Percentiles rank a stretch among this genome's conserved stretches.
phyloP scores from a whole-genome alignment of 176 grass and related monocot genomes.

The maize (Zea mays) region Zm-B73-REFERENCE-NAM-5.0 NC_050104.1:11368501-11369000 shows the following conservation, averaged over 20 bases:
- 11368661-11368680: constrained; percentile 6
- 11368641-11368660: not conserved
- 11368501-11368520: too few species aligned
- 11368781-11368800: not conserved
- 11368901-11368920: constrained; percentile 79
- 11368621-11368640: too few species aligned
- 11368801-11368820: constrained; percentile 85
- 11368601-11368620: too few species aligned
- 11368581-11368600: too few species aligned
- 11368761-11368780: not conserved
- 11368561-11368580: too few species aligned
- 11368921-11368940: constrained; percentile 19
- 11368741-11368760: not conserved
- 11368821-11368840: constrained; percentile 79
- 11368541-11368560: too few species aligned
- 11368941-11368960: not conserved
- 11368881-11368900: constrained; percentile 74
- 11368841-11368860: constrained; percentile 61
- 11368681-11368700: not conserved
- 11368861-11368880: constrained; percentile 89
- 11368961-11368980: constrained; percentile 12
- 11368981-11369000: constrained; percentile 21
- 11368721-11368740: not conserved
- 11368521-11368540: too few species aligned
- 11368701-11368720: not conserved